phyloP scores from a whole-genome alignment of 139 green algal species.

The Edaphochlamys debaryana region DNA sequence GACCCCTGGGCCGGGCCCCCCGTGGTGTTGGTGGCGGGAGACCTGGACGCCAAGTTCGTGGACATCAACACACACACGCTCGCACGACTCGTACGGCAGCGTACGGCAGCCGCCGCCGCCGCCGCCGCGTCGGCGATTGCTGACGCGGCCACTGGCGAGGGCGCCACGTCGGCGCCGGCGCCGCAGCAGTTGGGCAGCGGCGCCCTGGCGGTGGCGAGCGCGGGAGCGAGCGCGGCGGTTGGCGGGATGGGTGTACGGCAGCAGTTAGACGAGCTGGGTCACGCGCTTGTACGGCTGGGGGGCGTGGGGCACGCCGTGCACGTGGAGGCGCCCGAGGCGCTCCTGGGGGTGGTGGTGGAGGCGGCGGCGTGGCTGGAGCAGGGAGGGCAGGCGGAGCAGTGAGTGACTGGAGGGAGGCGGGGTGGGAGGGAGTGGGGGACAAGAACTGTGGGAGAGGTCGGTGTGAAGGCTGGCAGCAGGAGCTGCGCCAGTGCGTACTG shows the following conservation, averaged over 20 bases:
- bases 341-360: conserved; percentile 55
- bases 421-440: too few species aligned
- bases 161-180: background rate
- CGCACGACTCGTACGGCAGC: conserved; percentile 6
- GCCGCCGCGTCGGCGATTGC: background rate
- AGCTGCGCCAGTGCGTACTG: too few species aligned
- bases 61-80: conserved; percentile 58
- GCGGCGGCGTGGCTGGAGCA: too few species aligned
- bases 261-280: background rate
- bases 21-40: conserved; percentile 70
- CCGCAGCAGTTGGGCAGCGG: background rate
- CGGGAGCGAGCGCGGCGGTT: too few species aligned
- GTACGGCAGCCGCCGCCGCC: background rate
- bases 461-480: too few species aligned
- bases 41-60: conserved; percentile 78
- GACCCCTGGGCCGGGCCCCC: conserved; percentile 32
- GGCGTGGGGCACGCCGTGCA: conserved; percentile 74
- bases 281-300: conserved; percentile 42
- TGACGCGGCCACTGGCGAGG: background rate
- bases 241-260: background rate
- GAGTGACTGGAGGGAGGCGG: too few species aligned
- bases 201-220: background rate
- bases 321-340: conserved; percentile 65
- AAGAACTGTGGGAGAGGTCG: too few species aligned
- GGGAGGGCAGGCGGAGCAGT: too few species aligned